Base-by-base conservation (phyloP, 805 yeast genomes). In the Pichia membranifaciens region DNA sequence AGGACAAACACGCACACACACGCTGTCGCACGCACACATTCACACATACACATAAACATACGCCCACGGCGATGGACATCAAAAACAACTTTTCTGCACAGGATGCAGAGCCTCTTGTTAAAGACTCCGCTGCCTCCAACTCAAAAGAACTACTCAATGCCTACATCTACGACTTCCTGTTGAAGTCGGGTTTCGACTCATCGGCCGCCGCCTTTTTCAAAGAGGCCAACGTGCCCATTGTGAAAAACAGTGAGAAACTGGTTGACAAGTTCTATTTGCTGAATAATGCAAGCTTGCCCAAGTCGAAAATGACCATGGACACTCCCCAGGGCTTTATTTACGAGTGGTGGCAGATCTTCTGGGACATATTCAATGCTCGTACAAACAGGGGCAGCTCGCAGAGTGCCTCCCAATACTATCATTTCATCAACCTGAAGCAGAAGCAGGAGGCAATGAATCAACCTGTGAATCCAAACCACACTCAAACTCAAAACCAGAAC, bases 281-380 rank as follows among this genome's bases (percentile, higher is more conserved):
- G 2, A 38, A 43, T 33, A 38, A 37, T 3, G 12, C 34, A 9
- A 76, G 73, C 43, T 60, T 79, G 8, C 79, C 84, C 1, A 69
- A 70, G 15, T 60, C 79, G 32, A 67, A 70, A 20, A 72, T 82
- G 58, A 70, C 80, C 10, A 77, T 85, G 75, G 93, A 88, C 59
- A 84, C 95, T 2, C 93, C 95, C 0, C 87, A 83, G 56, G 93
- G 96, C 6, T 89, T 87, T 58, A 67, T 89, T 21, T 82, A 79
- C 58, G 97, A 90, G 63, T 89, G 97, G 97, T 89, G 96, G 96
- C 88, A 81, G 70, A 81, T 90, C 16, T 90, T 89, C 62, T 90
- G 96, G 96, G 96, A 89, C 61, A 82, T 88, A 25, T 87, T 84
- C 65, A 85, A 85, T 58, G 95, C 95, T 3, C 75, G 88, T 56